Base-by-base conservation (phyloP, 352 stramenopile species). In the Pythium sukuiense region DNA sequence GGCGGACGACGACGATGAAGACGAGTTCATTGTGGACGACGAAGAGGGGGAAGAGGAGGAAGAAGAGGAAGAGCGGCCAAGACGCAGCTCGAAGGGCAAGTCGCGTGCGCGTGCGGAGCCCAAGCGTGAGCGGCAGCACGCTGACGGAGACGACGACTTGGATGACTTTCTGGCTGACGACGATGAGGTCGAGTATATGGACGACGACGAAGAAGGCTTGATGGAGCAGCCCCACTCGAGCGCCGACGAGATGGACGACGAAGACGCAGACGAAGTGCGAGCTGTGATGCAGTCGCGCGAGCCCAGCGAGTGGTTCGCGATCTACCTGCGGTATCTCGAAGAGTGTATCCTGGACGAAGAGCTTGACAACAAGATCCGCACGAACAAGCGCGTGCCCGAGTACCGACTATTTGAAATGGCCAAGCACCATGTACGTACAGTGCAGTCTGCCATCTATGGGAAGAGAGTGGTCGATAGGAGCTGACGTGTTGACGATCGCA, bases 111-210 rank as follows among this genome's bases (percentile, higher is more conserved):
- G 33, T 55, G 55, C 7, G 48, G 50, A 16, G 50, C 50, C 18
- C 60, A 33, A 20, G 20, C 60, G 46, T n/a, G 67, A 79, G 29
- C 63, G 46, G 33, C 76, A 83, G 58, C 74, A 84, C 37, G 80
- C 75, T 1, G 79, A 90, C 59, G 76, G 71, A 18, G 83, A 74
- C 59, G 81, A 92, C 4, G 83, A 94, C 56, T 59, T 92, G 55
- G 86, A 93, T 33, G 83, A 89, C 49, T 95, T 95, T 60, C 89
- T 96, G 50, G 83, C 82, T 18, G 75, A 55, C 3, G 87, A 96
- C 66, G 76, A 92, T 65, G 80, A 94, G 41, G 73, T 96, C 50
- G 85, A 94, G 71, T 96, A 92, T 71, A 95, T 96, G 87, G 81
- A 92, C 33, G 84, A 93, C 32, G 85, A 91, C 60, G 87, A 95